Percentiles rank a stretch among this genome's conserved stretches.
These are phyloP conservation scores for Thermochaetoides dissita DNA, from an alignment of 2,329 filamentous ascomycete species.

Conservation along the genomic window DNA sequence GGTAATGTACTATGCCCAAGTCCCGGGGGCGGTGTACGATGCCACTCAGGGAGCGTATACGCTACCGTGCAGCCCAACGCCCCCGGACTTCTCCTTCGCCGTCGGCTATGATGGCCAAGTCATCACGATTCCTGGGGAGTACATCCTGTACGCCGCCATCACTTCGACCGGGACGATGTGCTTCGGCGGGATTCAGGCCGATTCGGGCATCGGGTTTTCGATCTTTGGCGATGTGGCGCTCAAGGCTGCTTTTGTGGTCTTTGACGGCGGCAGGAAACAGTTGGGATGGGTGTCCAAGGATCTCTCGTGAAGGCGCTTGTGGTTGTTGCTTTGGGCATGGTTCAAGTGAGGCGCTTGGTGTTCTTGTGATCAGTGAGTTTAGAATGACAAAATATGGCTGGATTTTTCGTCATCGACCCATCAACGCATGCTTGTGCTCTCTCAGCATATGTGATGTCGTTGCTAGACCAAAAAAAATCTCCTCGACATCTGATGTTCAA, in stretches of 20 bases:
- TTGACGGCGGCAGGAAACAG: conserved; percentile 8
- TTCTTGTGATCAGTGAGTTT: no score
- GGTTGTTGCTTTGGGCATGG: no score
- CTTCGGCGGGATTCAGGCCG: conserved; percentile 50
- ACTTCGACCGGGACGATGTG: conserved; percentile 28
- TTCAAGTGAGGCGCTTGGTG: no score
- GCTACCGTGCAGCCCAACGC: conserved; percentile 33
- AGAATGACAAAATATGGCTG: no score
- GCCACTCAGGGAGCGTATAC: conserved; percentile 32
- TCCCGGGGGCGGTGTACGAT: conserved; percentile 28
- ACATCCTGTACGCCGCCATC: conserved; percentile 35
- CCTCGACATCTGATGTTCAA: no score
- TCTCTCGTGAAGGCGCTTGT: no score
- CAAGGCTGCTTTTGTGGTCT: conserved; percentile 16
- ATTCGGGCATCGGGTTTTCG: conserved; percentile 10
- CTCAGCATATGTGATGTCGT: no score
- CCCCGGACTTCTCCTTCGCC: conserved; percentile 36
- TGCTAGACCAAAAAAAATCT: no score
- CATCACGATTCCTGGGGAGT: conserved; percentile 34
- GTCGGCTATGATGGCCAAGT: conserved; percentile 26
- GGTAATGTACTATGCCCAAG: conserved; percentile 35
- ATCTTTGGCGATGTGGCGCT: conserved; percentile 16
- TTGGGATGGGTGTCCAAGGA: conserved; percentile 10
- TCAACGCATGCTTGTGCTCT: no score
- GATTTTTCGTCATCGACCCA: no score